These are phyloP conservation scores for Leccinum obscurum DNA, from an alignment of 768 basidiomycete genomes.

Conservation along the genomic window DNA sequence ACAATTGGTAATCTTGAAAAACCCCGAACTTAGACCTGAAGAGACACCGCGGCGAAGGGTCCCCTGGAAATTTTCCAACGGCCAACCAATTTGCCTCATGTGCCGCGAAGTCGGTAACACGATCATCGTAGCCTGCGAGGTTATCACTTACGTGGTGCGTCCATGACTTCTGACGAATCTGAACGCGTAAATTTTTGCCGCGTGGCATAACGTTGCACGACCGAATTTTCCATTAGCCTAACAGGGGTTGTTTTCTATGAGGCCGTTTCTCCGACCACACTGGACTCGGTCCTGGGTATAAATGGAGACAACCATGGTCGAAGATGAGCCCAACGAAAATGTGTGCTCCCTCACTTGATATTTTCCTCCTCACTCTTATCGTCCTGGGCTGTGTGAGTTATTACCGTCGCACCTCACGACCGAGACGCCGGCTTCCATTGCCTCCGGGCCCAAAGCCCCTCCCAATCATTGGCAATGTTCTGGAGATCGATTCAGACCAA, in stretches of 20 bases:
- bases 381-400: conserved; percentile 14
- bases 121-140: conserved; percentile 22
- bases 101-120: conserved; percentile 13
- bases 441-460: conserved; percentile 27
- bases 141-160: conserved; percentile 29
- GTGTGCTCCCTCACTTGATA: conserved; percentile 3
- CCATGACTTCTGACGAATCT: conserved; percentile 10
- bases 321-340: conserved; percentile 11
- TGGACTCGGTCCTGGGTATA: conserved; percentile 16
- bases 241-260: conserved; percentile 14
- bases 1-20: conserved; percentile 22
- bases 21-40: conserved; percentile 14
- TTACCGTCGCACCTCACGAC: conserved; percentile 7
- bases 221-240: conserved; percentile 1
- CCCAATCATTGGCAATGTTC: conserved; percentile 26
- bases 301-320: neutral
- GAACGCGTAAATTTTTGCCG: conserved; percentile 12
- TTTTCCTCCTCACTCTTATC: conserved; percentile 11
- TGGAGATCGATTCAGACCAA: conserved; percentile 23
- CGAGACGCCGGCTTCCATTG: conserved; percentile 12
- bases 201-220: conserved; percentile 7
- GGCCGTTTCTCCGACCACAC: conserved; percentile 6
- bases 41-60: conserved; percentile 31
- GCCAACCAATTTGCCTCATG: conserved; percentile 9
- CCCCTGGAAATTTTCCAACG: conserved; percentile 10